A percentile compares a stretch with the other conserved stretches of the same genome.
phyloP scores from a whole-genome alignment of 768 basidiomycete genomes.

The Rhizopogon sp. region DNA sequence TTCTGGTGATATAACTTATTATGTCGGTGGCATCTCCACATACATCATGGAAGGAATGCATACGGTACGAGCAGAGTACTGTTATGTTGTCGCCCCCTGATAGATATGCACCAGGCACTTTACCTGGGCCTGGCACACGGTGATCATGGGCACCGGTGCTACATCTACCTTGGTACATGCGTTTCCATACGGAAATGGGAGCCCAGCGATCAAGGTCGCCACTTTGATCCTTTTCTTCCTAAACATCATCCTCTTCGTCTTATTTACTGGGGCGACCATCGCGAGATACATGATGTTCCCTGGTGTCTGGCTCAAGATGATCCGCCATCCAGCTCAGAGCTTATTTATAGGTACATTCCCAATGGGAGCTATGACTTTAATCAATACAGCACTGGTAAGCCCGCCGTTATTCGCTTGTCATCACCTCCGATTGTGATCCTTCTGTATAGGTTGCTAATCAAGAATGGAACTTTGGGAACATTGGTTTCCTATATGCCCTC shows the following conservation, averaged over 20 bases:
- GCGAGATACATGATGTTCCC: constrained; percentile 40
- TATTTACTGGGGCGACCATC: constrained; percentile 26
- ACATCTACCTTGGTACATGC: constrained; percentile 34
- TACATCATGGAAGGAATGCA: constrained; percentile 33
- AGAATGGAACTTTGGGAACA: constrained; percentile 31
- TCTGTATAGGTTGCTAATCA: constrained; percentile 25
- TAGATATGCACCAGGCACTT: constrained; percentile 30
- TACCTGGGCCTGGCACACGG: constrained; percentile 44
- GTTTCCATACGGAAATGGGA: constrained; percentile 37
- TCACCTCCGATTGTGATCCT: not conserved
- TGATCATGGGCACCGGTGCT: constrained; percentile 44
- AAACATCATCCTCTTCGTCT: constrained; percentile 35
- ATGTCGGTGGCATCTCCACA: constrained; percentile 11
- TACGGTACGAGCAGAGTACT: constrained; percentile 21
- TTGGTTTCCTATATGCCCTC: constrained; percentile 33
- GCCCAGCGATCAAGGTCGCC: constrained; percentile 27
- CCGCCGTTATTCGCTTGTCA: not conserved
- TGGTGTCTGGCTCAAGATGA: constrained; percentile 38
- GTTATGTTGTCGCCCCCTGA: not conserved
- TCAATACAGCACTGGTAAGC: constrained; percentile 34
- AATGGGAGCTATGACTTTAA: constrained; percentile 42
- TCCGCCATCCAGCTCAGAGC: constrained; percentile 41
- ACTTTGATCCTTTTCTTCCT: constrained; percentile 35
- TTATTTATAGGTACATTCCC: constrained; percentile 39
- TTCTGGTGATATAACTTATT: no score